Conservation (phyloP, 2,329 filamentous ascomycete species). For the Coniochaeta sp. region DNA sequence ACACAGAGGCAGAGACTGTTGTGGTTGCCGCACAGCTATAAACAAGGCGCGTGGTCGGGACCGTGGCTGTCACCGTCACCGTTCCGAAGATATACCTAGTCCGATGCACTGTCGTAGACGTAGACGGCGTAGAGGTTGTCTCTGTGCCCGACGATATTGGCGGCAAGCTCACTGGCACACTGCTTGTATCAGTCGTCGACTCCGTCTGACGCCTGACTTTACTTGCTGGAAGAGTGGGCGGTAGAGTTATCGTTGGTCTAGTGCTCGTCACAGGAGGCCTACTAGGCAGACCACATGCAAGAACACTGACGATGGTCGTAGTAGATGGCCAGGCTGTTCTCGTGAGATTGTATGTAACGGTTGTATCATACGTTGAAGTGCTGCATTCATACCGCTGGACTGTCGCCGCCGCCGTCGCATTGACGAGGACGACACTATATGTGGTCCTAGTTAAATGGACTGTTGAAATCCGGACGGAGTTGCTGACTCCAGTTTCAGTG, state of each 20-base stretch:
- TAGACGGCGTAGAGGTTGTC: neutral
- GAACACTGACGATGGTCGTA: neutral
- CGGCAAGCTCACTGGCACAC: neutral
- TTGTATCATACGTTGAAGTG: neutral
- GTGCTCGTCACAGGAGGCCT: neutral
- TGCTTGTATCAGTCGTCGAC: neutral
- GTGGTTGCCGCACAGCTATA: neutral
- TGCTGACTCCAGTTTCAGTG: no score
- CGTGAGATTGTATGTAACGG: neutral
- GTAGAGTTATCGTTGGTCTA: neutral
- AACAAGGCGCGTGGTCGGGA: neutral
- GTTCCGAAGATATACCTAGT: neutral
- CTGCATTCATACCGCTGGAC: conserved; percentile 5
- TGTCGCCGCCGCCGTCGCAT: neutral
- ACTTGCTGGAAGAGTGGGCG: neutral
- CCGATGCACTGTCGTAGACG: neutral
- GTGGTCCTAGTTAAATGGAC: conserved; percentile 7
- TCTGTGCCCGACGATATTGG: neutral
- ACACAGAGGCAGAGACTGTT: neutral
- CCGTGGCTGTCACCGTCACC: neutral
- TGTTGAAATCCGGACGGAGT: neutral
- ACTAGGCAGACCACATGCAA: neutral
- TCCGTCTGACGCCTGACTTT: neutral
- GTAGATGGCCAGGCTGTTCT: neutral
- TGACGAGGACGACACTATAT: conserved; percentile 5